Conservation (phyloP, 106 monocot species). For the Dactylorhiza incarnata region DNA sequence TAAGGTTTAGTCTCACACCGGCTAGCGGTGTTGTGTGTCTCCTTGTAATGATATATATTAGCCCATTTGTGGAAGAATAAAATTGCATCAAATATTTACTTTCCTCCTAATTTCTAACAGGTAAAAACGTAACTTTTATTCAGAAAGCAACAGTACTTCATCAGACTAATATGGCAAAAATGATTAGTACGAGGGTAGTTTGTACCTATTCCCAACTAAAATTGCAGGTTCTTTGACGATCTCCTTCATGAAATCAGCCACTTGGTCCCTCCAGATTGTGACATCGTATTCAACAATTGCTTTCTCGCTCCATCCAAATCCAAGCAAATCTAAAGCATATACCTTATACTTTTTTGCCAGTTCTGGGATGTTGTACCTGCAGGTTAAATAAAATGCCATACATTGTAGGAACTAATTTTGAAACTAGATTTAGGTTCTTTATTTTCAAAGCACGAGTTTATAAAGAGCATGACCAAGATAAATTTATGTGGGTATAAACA, state of each 20-base stretch:
- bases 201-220: conserved; percentile 88
- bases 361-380: conserved; percentile 90
- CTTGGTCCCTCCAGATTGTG: conserved; percentile 78
- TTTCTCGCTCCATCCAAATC: conserved; percentile 99
- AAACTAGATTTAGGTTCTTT: background rate
- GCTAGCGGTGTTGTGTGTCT: too few species aligned
- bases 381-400: conserved; percentile 1
- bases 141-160: background rate
- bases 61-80: too few species aligned
- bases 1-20: too few species aligned
- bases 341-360: conserved; percentile 90
- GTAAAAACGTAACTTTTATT: background rate
- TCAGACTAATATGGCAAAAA: background rate
- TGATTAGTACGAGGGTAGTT: background rate
- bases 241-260: conserved; percentile 81
- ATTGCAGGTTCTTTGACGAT: conserved; percentile 89
- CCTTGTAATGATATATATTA: too few species aligned
- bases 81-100: too few species aligned
- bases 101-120: too few species aligned
- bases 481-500: background rate
- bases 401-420: background rate
- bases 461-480: background rate
- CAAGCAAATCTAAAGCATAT: conserved; percentile 89
- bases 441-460: background rate
- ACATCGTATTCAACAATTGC: conserved; percentile 92